A percentile compares a stretch with the other conserved stretches of the same genome.
Conservation (phyloP, 2,329 filamentous ascomycete species). For the Blastomyces gilchristii region DNA sequence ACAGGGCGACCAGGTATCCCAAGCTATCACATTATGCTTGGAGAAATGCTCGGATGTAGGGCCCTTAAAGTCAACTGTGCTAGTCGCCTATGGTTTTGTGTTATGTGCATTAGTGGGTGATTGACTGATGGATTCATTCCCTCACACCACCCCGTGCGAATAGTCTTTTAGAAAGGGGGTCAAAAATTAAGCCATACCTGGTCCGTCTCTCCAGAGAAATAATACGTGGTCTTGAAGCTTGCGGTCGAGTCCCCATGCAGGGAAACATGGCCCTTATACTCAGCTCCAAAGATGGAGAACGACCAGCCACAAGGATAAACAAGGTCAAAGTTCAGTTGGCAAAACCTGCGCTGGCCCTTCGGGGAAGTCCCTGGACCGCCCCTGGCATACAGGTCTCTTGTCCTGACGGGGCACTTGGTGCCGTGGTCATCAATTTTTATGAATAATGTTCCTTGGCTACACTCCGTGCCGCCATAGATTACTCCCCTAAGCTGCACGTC, state of each 20-base stretch:
- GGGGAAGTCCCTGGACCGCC: conserved; percentile 7
- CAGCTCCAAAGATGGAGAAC: conserved; percentile 11
- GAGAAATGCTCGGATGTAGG: neutral
- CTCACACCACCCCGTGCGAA: neutral
- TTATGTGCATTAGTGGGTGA: neutral
- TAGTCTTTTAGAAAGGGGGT: neutral
- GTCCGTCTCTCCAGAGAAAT: conserved; percentile 14
- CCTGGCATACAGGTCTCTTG: conserved; percentile 9
- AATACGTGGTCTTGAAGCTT: conserved; percentile 10
- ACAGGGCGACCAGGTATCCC: conserved; percentile 9
- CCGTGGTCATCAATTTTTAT: conserved; percentile 11
- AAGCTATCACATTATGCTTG: neutral
- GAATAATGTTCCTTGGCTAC: conserved; percentile 9
- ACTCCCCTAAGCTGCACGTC: conserved; percentile 9
- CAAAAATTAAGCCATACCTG: conserved; percentile 7
- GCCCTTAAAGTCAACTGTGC: conserved; percentile 2
- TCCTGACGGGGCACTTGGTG: conserved; percentile 11
- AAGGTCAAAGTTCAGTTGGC: conserved; percentile 14
- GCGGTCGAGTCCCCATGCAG: conserved; percentile 9
- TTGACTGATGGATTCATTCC: neutral
- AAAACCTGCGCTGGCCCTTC: conserved; percentile 12
- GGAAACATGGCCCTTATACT: conserved; percentile 11
- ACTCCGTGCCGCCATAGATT: conserved; percentile 12
- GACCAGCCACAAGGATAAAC: conserved; percentile 12
- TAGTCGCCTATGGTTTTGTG: neutral